A percentile compares a stretch with the other conserved stretches of the same genome.
Evolutionary conservation across 306 rosid species (phyloP).

Genomic region (Parietaria judaica): DNA sequence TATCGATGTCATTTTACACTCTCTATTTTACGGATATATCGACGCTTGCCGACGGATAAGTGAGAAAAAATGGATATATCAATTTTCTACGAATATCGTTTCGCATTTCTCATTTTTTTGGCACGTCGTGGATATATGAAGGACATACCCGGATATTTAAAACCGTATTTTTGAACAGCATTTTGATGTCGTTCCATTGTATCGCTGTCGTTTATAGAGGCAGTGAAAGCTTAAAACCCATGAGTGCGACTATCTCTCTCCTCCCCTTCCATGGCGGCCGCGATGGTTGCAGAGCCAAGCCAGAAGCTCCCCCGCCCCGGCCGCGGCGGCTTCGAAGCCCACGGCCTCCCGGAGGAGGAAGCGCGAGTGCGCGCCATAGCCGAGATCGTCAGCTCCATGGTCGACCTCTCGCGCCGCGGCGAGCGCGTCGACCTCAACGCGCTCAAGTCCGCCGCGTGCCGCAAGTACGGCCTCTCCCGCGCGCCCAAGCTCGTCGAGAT

Average conservation of each 20-base stretch:
- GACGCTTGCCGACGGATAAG: no score
- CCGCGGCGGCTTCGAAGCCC: constrained; percentile 73
- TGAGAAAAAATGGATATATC: no score
- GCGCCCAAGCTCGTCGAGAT: constrained; percentile 96
- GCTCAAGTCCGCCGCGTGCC: constrained; percentile 84
- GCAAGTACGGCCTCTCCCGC: constrained; percentile 90
- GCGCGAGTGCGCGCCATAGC: constrained; percentile 91
- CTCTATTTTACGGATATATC: no score
- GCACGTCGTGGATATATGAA: no score
- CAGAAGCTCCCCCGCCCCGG: constrained; percentile 76
- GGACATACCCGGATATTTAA: no score
- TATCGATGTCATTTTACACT: no score
- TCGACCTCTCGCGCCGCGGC: constrained; percentile 77
- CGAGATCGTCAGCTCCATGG: constrained; percentile 87
- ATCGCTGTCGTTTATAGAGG: not conserved
- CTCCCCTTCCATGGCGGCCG: constrained; percentile 41
- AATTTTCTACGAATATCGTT: no score
- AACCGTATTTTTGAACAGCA: no score
- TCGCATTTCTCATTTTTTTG: no score
- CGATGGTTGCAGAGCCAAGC: constrained; percentile 38
- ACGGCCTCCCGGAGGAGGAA: constrained; percentile 81
- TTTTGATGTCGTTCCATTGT: not conserved
- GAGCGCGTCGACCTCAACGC: constrained; percentile 82
- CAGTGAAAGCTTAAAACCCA: no score
- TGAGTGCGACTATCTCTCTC: not conserved